Base-by-base conservation (phyloP, 306 rosid species). In the Crotalaria pallida region DNA sequence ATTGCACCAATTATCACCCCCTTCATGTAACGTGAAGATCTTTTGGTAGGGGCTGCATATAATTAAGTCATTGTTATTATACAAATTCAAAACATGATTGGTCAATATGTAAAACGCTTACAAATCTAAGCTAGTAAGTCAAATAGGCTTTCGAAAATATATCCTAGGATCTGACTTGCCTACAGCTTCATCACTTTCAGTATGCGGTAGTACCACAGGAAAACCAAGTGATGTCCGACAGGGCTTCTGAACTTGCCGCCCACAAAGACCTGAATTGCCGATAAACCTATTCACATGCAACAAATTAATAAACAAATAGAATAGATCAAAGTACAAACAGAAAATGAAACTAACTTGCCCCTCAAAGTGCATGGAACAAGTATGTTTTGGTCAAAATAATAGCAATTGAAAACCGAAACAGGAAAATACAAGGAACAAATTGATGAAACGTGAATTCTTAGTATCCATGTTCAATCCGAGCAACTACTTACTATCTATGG, bases 171-270 rank as follows among this genome's bases (percentile, higher is more conserved):
- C 29, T 53, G 75, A 90, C 85, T 80, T 87, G 74, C 99, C 97
- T 83, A 88, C 77, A 40, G 90, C 89, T 84, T 89, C 89, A 69
- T 95, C 93, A 51, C 97, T 95, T 61, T 53, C 87, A 26, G 96
- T 91, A 63, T 89, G 96, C 0, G 99, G 99, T 34, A 95, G 83
- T 58, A 95, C 91, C 17, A 87, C 99, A 53, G 99, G 99, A 66
- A 91, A 95, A 55, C 99, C 99, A 31, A 95, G 65, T 50, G 99
- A 95, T 34, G 99, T 89, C 34, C 89, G 83, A 67, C 99, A 95
- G 3, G 87, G 96, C 72, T 86, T 95, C 64, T 82, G 77, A 17
- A 95, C 78, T 87, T 95, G 99, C 52, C 91, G 86, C 44, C 99
- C 97, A 68, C 99, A 95, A 76, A 95, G 99, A 80, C 82, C 96